phyloP scores from a whole-genome alignment of 1,139 yeast species.

The Arxiozyma slooffiae region DNA sequence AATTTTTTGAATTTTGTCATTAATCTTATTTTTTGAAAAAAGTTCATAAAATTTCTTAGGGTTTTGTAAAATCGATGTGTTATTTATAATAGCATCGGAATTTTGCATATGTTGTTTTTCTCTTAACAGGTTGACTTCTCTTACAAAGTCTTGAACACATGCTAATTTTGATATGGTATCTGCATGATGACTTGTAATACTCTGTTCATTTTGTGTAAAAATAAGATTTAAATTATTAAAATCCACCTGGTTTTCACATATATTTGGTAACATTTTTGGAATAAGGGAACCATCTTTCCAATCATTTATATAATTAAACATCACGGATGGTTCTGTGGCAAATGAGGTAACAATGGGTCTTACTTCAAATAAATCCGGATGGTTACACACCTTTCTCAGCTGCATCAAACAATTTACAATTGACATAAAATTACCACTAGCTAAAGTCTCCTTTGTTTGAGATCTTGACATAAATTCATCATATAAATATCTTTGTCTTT shows the following conservation, averaged over 20 bases:
- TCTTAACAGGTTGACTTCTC: slow-evolving; percentile 37
- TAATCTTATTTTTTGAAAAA: slow-evolving; percentile 43
- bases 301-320: slow-evolving; percentile 38
- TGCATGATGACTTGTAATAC: slow-evolving; percentile 41
- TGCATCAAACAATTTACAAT: slow-evolving; percentile 98
- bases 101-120: slow-evolving; percentile 11
- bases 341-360: slow-evolving; percentile 89
- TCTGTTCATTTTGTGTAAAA: slow-evolving; percentile 41
- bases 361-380: slow-evolving; percentile 93
- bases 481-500: slow-evolving; percentile 81
- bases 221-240: slow-evolving; percentile 53
- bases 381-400: slow-evolving; percentile 91
- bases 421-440: slow-evolving; percentile 88
- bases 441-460: slow-evolving; percentile 85
- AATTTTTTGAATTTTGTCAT: slow-evolving; percentile 42
- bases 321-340: slow-evolving; percentile 59
- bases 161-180: slow-evolving; percentile 38
- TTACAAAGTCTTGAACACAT: slow-evolving; percentile 39
- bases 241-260: slow-evolving; percentile 35
- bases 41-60: slow-evolving; percentile 54
- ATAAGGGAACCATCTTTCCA: slow-evolving; percentile 35
- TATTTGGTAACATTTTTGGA: slow-evolving; percentile 33
- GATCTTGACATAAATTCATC: slow-evolving; percentile 98
- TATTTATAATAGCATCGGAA: slow-evolving; percentile 17
- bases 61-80: slow-evolving; percentile 27